A percentile compares a stretch with the other conserved stretches of the same genome.
Evolutionary conservation across 768 basidiomycete genomes (phyloP).

Genomic region (Leccinum pellstonianum): DNA sequence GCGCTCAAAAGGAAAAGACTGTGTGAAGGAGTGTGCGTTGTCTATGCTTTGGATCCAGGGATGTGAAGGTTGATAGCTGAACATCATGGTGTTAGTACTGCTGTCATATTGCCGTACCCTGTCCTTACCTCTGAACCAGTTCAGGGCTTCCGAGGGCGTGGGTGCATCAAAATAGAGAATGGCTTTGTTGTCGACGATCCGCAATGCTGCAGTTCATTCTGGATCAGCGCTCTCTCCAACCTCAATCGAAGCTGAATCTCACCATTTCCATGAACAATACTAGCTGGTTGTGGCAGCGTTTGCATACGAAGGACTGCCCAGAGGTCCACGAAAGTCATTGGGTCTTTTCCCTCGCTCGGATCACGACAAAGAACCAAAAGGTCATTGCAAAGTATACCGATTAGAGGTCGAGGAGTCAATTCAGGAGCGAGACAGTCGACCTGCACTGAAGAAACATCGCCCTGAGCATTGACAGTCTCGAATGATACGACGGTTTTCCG

Average conservation of each 20-base stretch:
- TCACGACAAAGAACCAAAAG: constrained; percentile 89
- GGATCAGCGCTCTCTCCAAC: constrained; percentile 8
- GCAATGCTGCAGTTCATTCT: constrained; percentile 52
- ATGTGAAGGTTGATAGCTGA: constrained; percentile 88
- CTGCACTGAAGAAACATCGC: constrained; percentile 77
- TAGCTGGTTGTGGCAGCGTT: constrained; percentile 85
- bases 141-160: constrained; percentile 79
- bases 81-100: constrained; percentile 8
- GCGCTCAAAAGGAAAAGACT: constrained; percentile 3
- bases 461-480: constrained; percentile 75
- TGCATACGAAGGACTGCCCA: constrained; percentile 98
- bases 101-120: constrained; percentile 8
- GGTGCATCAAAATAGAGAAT: constrained; percentile 88
- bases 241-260: constrained; percentile 16
- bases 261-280: constrained; percentile 88
- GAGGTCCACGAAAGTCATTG: constrained; percentile 75
- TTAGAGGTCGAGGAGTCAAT: constrained; percentile 71
- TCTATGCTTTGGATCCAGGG: constrained; percentile 74
- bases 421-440: constrained; percentile 91
- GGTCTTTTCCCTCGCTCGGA: constrained; percentile 77
- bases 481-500: constrained; percentile 80
- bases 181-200: constrained; percentile 89
- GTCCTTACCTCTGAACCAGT: constrained; percentile 80
- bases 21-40: constrained; percentile 12
- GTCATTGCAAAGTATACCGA: constrained; percentile 90